A percentile compares a stretch with the other conserved stretches of the same genome.
Conservation (phyloP, 176 grass and related monocot genomes). For the Elymus sibiricus region DNA sequence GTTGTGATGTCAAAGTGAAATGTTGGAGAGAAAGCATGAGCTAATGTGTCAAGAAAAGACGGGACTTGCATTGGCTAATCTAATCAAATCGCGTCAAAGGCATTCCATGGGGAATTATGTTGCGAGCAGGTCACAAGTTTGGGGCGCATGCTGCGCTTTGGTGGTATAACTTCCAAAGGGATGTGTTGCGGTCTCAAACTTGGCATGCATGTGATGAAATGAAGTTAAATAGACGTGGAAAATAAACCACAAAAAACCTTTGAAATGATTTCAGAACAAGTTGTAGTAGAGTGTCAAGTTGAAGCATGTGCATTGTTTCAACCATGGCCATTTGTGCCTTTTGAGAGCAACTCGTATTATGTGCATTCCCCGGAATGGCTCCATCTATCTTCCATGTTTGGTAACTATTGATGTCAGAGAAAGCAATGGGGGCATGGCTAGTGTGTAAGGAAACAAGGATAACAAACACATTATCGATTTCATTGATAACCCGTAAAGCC, state of each 20-base stretch:
- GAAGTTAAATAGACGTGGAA: too few relatives aligned
- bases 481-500: neutral
- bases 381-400: slow-evolving; percentile 23
- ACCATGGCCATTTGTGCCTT: neutral
- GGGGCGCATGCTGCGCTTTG: too few relatives aligned
- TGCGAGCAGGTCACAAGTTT: too few relatives aligned
- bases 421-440: slow-evolving; percentile 5
- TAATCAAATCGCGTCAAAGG: too few relatives aligned
- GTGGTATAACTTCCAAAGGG: too few relatives aligned
- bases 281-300: neutral
- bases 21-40: too few relatives aligned
- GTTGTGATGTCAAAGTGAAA: too few relatives aligned
- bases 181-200: too few relatives aligned
- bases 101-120: too few relatives aligned
- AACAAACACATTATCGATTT: neutral
- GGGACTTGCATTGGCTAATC: too few relatives aligned
- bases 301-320: slow-evolving; percentile 16
- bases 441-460: neutral
- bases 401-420: slow-evolving; percentile 6
- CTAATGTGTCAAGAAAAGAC: too few relatives aligned
- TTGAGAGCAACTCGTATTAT: slow-evolving; percentile 17
- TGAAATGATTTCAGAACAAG: neutral
- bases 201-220: too few relatives aligned
- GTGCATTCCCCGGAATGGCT: neutral
- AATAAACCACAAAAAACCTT: neutral